These are phyloP conservation scores for Trichoderma sp. DNA, from an alignment of 2,329 filamentous ascomycete genomes.

Conservation along the genomic window DNA sequence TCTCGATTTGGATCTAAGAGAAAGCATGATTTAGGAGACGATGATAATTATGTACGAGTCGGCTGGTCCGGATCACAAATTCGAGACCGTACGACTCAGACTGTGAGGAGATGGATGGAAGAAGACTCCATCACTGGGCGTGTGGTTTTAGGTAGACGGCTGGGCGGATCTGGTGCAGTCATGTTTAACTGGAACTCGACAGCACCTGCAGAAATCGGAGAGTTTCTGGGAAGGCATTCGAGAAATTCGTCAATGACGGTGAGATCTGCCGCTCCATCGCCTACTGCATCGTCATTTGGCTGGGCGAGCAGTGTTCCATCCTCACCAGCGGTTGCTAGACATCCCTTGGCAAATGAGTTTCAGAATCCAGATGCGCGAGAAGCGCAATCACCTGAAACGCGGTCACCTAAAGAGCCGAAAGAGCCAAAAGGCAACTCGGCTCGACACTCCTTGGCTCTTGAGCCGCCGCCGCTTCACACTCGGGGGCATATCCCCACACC, in stretches of 20 bases:
- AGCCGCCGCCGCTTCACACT: neutral
- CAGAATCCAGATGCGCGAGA: neutral
- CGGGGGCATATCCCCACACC: slow-evolving; percentile 1
- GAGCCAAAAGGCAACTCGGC: neutral
- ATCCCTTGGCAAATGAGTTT: slow-evolving; percentile 13
- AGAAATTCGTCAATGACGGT: slow-evolving; percentile 32
- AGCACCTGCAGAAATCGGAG: slow-evolving; percentile 51
- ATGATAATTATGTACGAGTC: slow-evolving; percentile 62
- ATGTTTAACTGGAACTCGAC: slow-evolving; percentile 65
- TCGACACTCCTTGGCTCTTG: slow-evolving; percentile 5
- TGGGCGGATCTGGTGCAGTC: slow-evolving; percentile 46
- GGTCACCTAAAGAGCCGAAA: neutral
- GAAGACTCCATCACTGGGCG: slow-evolving; percentile 61
- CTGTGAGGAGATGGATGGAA: slow-evolving; percentile 67
- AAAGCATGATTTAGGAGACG: slow-evolving; percentile 57
- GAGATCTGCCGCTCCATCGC: slow-evolving; percentile 32
- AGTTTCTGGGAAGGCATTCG: slow-evolving; percentile 35
- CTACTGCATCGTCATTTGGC: slow-evolving; percentile 36
- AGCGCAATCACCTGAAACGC: neutral
- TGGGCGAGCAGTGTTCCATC: slow-evolving; percentile 25
- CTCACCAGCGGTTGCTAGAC: slow-evolving; percentile 24
- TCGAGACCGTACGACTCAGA: slow-evolving; percentile 56
- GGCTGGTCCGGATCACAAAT: slow-evolving; percentile 58
- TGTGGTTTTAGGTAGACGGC: slow-evolving; percentile 42
- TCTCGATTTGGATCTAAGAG: slow-evolving; percentile 62